Conservation (phyloP, 148 eudicot genomes). For the Arbutus unedo region DNA sequence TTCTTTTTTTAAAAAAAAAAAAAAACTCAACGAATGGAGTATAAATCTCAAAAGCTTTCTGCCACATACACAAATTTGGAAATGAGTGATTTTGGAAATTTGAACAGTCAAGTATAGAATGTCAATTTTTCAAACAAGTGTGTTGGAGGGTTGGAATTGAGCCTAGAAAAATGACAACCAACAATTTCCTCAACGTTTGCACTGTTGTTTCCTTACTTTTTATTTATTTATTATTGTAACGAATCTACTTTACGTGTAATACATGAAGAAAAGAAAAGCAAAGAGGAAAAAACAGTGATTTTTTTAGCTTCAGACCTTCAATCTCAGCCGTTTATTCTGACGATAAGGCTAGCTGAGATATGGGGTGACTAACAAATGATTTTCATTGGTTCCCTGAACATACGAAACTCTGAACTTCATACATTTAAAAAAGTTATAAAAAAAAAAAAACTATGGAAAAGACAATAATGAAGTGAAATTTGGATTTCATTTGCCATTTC, state of each 20-base stretch:
- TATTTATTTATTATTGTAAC: background rate
- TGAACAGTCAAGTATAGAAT: background rate
- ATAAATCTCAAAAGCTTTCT: background rate
- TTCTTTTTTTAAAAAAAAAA: background rate
- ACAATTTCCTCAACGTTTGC: background rate
- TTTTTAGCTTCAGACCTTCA: background rate
- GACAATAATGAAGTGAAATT: background rate
- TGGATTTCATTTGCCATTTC: slow-evolving; percentile 16
- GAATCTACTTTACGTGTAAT: background rate
- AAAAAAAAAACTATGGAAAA: background rate
- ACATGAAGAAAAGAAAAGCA: background rate
- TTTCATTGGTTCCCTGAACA: slow-evolving; percentile 10
- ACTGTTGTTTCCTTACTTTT: background rate
- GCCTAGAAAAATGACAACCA: background rate
- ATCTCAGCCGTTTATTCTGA: slow-evolving; percentile 19
- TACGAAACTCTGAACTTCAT: background rate
- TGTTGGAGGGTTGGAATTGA: background rate
- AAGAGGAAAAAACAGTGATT: background rate
- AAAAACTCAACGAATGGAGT: background rate
- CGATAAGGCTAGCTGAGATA: slow-evolving; percentile 16
- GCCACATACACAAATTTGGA: background rate
- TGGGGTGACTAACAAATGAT: background rate
- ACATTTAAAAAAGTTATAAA: background rate
- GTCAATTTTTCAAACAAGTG: background rate
- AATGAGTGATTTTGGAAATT: background rate